Percentiles rank a stretch among this genome's conserved stretches.
These are phyloP conservation scores for Leptodermis oblonga DNA, from an alignment of 257 asterid genomes.

Conservation along the genomic window DNA sequence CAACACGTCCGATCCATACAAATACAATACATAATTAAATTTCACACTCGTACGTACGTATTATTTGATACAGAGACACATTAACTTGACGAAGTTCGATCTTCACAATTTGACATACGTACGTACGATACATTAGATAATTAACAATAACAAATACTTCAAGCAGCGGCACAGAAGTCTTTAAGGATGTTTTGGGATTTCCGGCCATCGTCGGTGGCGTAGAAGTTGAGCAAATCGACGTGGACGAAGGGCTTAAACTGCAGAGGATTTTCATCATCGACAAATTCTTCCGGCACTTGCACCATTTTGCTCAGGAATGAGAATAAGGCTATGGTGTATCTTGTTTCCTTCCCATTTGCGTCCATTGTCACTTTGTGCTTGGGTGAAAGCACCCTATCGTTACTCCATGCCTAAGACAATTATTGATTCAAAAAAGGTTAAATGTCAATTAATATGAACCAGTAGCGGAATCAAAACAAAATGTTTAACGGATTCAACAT, in stretches of 20 bases:
- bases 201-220: conserved; percentile 44
- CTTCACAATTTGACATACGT: too few relatives aligned
- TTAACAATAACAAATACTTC: too few relatives aligned
- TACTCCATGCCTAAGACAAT: conserved; percentile 71
- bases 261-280: conserved; percentile 49
- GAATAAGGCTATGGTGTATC: conserved; percentile 57
- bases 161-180: conserved; percentile 69
- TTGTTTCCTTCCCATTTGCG: conserved; percentile 35
- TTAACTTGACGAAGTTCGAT: too few relatives aligned
- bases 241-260: conserved; percentile 56
- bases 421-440: too few relatives aligned
- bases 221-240: conserved; percentile 48
- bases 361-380: conserved; percentile 51
- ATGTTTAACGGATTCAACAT: too few relatives aligned
- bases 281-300: conserved; percentile 53
- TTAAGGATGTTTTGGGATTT: conserved; percentile 50
- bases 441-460: too few relatives aligned
- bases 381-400: conserved; percentile 53
- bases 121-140: too few relatives aligned
- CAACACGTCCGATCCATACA: too few relatives aligned
- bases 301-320: conserved; percentile 54
- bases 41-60: too few relatives aligned
- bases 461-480: too few relatives aligned
- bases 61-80: background rate
- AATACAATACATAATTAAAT: too few relatives aligned